A percentile compares a stretch with the other conserved stretches of the same genome.
phyloP scores from a whole-genome alignment of 192 early-diverging fungal species.

The Phlyctochytrium bullatum region DNA sequence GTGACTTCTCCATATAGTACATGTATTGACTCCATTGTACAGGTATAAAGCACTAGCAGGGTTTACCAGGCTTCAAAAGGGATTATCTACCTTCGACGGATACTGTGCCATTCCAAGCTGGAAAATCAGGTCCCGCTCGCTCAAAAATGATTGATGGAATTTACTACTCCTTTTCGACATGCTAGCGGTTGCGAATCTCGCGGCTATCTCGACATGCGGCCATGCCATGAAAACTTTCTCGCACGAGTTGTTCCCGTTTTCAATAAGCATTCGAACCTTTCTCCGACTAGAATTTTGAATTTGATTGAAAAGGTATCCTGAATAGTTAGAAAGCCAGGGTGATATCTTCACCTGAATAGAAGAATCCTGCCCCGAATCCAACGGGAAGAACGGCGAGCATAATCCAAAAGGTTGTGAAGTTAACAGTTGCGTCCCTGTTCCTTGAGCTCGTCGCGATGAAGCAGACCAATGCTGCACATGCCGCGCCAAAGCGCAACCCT shows the following conservation, averaged over 20 bases:
- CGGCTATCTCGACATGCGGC: slow-evolving; percentile 20
- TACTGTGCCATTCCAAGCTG: background rate
- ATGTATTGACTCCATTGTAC: slow-evolving; percentile 1
- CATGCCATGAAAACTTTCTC: slow-evolving; percentile 5
- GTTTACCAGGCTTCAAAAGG: background rate
- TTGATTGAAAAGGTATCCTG: background rate
- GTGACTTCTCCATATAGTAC: background rate
- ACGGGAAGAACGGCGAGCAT: background rate
- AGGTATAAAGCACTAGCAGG: background rate
- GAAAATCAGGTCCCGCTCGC: background rate
- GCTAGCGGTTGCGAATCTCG: background rate
- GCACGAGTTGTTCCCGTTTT: background rate
- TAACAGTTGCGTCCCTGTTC: background rate
- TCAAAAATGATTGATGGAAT: background rate
- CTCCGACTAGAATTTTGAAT: slow-evolving; percentile 2
- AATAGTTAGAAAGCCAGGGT: too few species aligned
- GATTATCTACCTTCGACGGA: background rate
- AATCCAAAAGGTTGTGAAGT: background rate
- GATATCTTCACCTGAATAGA: background rate
- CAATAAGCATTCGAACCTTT: background rate
- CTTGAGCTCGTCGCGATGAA: background rate
- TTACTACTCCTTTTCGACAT: slow-evolving; percentile 9
- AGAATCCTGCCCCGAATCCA: background rate
- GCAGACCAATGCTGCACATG: background rate
- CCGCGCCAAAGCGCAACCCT: background rate